Evolutionary conservation across 305 asterid genomes (phyloP).

Genomic region (Fraxinus floribunda): DNA sequence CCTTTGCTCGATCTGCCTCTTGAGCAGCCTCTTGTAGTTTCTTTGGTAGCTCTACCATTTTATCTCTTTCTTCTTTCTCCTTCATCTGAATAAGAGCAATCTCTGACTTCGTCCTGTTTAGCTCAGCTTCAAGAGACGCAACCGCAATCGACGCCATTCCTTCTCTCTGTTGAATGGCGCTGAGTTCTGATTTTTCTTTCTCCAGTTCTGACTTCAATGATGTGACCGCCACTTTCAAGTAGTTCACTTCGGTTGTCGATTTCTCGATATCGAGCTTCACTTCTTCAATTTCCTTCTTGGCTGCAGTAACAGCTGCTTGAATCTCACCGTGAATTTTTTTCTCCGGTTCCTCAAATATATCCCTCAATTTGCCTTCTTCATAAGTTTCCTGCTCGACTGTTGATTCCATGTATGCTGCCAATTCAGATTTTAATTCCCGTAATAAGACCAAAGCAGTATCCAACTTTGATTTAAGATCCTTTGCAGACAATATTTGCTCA

Average conservation of each 20-base stretch:
- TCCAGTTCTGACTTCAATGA: conserved; percentile 71
- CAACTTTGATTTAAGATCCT: conserved; percentile 61
- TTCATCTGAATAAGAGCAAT: conserved; percentile 47
- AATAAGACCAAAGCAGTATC: conserved; percentile 53
- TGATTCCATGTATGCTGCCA: conserved; percentile 88
- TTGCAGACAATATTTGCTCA: conserved; percentile 50
- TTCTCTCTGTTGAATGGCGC: conserved; percentile 56
- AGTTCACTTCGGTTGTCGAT: conserved; percentile 52
- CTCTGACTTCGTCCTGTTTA: conserved; percentile 49
- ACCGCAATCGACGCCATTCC: conserved; percentile 61
- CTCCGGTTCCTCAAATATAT: conserved; percentile 37
- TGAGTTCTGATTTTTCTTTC: conserved; percentile 53
- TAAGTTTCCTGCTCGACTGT: conserved; percentile 33
- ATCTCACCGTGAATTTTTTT: conserved; percentile 56
- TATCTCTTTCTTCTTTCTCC: conserved; percentile 66
- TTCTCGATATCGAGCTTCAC: conserved; percentile 62
- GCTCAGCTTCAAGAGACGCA: conserved; percentile 68
- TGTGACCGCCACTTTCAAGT: conserved; percentile 61
- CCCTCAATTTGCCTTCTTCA: conserved; percentile 34
- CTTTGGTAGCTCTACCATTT: conserved; percentile 63
- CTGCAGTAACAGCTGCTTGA: conserved; percentile 49
- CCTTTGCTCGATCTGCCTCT: conserved; percentile 67
- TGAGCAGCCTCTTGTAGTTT: conserved; percentile 63
- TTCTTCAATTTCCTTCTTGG: conserved; percentile 72
- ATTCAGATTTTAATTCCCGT: conserved; percentile 59